Conservation (phyloP, 768 basidiomycete genomes). For the Termitomyces eurrhizus region DNA sequence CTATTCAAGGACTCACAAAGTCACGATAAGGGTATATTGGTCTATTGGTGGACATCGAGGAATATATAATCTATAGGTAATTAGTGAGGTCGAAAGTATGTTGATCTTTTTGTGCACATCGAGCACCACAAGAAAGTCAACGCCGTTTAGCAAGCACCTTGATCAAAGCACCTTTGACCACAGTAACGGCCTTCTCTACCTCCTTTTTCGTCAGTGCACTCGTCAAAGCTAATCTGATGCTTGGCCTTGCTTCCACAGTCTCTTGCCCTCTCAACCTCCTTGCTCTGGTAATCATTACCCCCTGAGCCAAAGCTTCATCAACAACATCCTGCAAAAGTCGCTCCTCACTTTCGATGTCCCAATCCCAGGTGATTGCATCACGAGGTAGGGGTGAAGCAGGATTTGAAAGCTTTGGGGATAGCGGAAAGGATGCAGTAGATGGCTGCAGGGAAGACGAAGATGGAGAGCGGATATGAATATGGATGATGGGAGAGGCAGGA, state of each 20-base stretch:
- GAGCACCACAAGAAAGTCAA: constrained; percentile 18
- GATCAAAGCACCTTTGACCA: constrained; percentile 68
- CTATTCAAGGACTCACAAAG: not conserved
- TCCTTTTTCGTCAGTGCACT: constrained; percentile 85
- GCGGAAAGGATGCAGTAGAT: constrained; percentile 19
- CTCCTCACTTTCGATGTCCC: constrained; percentile 71
- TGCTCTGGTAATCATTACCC: constrained; percentile 82
- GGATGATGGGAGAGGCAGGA: constrained; percentile 82
- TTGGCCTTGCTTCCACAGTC: constrained; percentile 73
- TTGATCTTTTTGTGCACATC: not conserved
- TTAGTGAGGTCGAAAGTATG: not conserved
- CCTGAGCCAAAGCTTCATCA: constrained; percentile 77
- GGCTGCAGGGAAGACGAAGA: constrained; percentile 23
- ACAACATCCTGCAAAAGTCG: constrained; percentile 85
- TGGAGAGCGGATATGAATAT: constrained; percentile 58
- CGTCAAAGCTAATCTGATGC: constrained; percentile 78
- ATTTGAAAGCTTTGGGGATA: constrained; percentile 41
- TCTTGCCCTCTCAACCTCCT: constrained; percentile 85
- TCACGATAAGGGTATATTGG: not conserved
- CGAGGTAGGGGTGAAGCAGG: constrained; percentile 42
- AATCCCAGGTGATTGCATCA: constrained; percentile 45
- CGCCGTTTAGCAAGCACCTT: constrained; percentile 68
- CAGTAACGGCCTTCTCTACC: constrained; percentile 78
- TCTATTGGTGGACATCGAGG: not conserved
- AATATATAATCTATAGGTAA: not conserved